These are phyloP conservation scores for Macadamia integrifolia DNA, from an alignment of 164 flowering plant species.

Conservation along the genomic window DNA sequence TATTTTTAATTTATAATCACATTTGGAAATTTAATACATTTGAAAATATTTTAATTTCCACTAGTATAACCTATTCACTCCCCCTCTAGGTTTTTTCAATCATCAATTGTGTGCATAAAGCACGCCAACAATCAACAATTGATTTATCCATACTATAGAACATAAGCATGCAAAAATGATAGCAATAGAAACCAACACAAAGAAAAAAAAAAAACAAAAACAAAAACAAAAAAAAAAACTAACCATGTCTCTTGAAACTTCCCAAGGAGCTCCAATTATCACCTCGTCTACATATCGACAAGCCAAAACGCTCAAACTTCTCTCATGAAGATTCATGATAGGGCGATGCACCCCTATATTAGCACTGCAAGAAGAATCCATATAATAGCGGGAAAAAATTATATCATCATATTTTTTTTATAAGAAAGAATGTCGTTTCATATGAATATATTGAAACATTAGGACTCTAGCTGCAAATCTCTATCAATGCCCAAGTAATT, in stretches of 20 bases:
- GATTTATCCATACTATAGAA: too few relatives aligned
- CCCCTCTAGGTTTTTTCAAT: too few relatives aligned
- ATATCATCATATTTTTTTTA: not conserved
- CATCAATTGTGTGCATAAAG: too few relatives aligned
- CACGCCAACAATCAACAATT: too few relatives aligned
- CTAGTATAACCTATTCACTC: too few relatives aligned
- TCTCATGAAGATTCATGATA: slow-evolving; percentile 96
- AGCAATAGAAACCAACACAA: not conserved
- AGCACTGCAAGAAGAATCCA: slow-evolving; percentile 42
- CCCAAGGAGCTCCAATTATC: slow-evolving; percentile 98
- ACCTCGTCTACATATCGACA: slow-evolving; percentile 95
- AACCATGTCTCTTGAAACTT: slow-evolving; percentile 88
- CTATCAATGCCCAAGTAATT: too few relatives aligned
- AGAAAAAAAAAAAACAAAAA: not conserved
- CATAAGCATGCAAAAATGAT: not conserved
- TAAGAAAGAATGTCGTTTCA: too few relatives aligned
- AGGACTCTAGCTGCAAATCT: too few relatives aligned
- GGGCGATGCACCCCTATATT: slow-evolving; percentile 93
- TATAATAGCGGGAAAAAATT: not conserved
- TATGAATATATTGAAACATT: too few relatives aligned
- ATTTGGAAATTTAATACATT: too few relatives aligned
- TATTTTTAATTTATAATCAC: too few relatives aligned
- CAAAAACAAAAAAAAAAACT: slow-evolving; percentile 23
- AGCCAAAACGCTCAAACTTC: slow-evolving; percentile 93
- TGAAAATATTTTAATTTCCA: too few relatives aligned